Conservation (phyloP, 345 rosid species). For the Aquilaria sinensis region DNA sequence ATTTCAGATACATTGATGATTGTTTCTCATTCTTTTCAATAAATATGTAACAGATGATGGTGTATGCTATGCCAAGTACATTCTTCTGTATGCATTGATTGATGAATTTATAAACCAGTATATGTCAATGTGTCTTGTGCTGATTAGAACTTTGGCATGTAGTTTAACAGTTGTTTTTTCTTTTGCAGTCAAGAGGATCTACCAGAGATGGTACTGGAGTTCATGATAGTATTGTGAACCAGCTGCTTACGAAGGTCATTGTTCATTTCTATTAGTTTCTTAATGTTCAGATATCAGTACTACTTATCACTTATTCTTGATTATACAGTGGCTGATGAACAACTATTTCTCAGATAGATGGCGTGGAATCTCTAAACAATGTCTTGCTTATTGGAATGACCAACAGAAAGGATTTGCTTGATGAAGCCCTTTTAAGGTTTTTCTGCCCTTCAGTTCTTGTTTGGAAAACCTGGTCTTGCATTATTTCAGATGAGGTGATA, state of each 20-base stretch:
- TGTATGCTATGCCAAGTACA: neutral
- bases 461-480: too few species aligned
- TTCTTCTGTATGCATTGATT: neutral
- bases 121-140: neutral
- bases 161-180: neutral
- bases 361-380: slow-evolving; percentile 98
- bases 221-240: slow-evolving; percentile 96
- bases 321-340: slow-evolving; percentile 5
- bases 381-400: slow-evolving; percentile 99
- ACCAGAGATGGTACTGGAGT: slow-evolving; percentile 98
- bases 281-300: neutral
- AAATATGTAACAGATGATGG: neutral
- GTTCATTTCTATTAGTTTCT: slow-evolving; percentile 10
- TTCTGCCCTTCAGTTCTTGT: slow-evolving; percentile 14
- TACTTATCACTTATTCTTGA: slow-evolving; percentile 1
- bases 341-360: slow-evolving; percentile 81
- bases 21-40: too few species aligned
- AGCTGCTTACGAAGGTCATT: slow-evolving; percentile 92
- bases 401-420: slow-evolving; percentile 97
- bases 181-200: slow-evolving; percentile 90
- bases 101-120: neutral
- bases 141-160: neutral
- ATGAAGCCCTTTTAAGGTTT: slow-evolving; percentile 97
- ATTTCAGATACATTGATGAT: neutral
- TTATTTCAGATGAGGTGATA: too few species aligned